Evolutionary conservation across 2,329 filamentous ascomycete species (phyloP).

Genomic region (Cladosporium sp.): DNA sequence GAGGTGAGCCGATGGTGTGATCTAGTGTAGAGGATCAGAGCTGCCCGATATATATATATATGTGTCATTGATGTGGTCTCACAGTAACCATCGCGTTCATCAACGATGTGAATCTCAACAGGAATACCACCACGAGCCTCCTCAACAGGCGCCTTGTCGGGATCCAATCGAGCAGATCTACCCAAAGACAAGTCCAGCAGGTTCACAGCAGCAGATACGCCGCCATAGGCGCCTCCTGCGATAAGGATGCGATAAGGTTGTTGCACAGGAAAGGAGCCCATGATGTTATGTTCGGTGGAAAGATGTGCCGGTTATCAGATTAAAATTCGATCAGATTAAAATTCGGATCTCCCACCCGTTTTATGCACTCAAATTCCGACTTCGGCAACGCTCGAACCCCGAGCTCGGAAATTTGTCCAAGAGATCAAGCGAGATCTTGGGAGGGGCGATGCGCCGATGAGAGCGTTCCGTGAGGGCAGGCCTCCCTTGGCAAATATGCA

Average conservation of each 20-base stretch:
- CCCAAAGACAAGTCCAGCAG: constrained; percentile 66
- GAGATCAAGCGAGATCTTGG: constrained; percentile 3
- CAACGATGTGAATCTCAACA: constrained; percentile 71
- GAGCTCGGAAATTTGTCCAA: constrained; percentile 19
- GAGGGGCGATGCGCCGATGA: not conserved
- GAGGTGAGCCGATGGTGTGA: constrained; percentile 73
- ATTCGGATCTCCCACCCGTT: not conserved
- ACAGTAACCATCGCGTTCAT: constrained; percentile 85
- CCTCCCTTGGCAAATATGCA: not conserved
- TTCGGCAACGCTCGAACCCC: not conserved
- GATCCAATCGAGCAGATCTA: constrained; percentile 49
- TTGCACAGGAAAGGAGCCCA: constrained; percentile 5
- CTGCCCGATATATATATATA: not conserved
- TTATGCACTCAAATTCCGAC: not conserved
- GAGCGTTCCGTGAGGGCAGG: not conserved
- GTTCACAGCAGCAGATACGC: constrained; percentile 66
- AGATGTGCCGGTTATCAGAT: constrained; percentile 10
- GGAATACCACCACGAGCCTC: constrained; percentile 36
- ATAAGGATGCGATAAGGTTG: constrained; percentile 54
- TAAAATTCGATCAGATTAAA: constrained; percentile 13
- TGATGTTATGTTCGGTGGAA: not conserved
- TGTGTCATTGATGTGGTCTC: constrained; percentile 23
- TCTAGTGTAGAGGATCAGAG: constrained; percentile 50
- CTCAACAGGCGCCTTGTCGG: constrained; percentile 25
- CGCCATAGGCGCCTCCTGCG: constrained; percentile 71